A percentile compares a stretch with the other conserved stretches of the same genome.
phyloP scores from a whole-genome alignment of 2,329 filamentous ascomycete genomes.

The Rhytidhysteron rufulum region DNA sequence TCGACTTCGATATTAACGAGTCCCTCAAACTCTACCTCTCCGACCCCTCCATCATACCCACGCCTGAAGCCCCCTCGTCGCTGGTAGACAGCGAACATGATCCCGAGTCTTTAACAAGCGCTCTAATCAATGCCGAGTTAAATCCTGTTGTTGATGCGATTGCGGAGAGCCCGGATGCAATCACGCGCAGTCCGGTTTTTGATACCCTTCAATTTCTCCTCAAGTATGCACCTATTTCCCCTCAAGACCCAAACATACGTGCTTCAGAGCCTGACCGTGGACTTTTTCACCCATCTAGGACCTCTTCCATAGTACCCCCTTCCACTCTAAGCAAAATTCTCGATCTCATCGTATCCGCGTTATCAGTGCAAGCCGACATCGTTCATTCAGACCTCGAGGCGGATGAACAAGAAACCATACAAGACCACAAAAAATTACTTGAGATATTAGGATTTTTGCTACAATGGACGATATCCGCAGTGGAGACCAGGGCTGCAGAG shows the following conservation, averaged over 20 bases:
- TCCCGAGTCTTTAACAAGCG: constrained; percentile 73
- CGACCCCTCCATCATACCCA: constrained; percentile 78
- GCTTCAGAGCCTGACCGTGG: constrained; percentile 55
- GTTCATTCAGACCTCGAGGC: constrained; percentile 82
- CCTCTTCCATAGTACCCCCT: constrained; percentile 71
- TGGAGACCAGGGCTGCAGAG: constrained; percentile 89
- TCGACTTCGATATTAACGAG: constrained; percentile 93
- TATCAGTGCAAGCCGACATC: constrained; percentile 80
- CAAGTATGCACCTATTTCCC: constrained; percentile 74
- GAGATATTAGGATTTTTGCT: constrained; percentile 93
- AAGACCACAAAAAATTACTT: constrained; percentile 84
- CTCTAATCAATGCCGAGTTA: constrained; percentile 76
- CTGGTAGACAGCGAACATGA: constrained; percentile 92
- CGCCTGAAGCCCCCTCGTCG: constrained; percentile 77
- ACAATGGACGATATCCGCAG: constrained; percentile 92
- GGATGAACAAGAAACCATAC: constrained; percentile 75
- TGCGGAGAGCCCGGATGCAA: constrained; percentile 84
- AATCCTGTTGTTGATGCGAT: constrained; percentile 92
- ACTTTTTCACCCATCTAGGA: constrained; percentile 67
- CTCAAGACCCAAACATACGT: constrained; percentile 24
- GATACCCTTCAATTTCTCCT: constrained; percentile 93
- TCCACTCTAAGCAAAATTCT: constrained; percentile 88
- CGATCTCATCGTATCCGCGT: constrained; percentile 80
- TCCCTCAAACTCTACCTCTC: constrained; percentile 96
- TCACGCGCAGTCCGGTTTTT: constrained; percentile 73